Evolutionary conservation across 257 asterid genomes (phyloP).

Genomic region (Solanum infundibuliforme): DNA sequence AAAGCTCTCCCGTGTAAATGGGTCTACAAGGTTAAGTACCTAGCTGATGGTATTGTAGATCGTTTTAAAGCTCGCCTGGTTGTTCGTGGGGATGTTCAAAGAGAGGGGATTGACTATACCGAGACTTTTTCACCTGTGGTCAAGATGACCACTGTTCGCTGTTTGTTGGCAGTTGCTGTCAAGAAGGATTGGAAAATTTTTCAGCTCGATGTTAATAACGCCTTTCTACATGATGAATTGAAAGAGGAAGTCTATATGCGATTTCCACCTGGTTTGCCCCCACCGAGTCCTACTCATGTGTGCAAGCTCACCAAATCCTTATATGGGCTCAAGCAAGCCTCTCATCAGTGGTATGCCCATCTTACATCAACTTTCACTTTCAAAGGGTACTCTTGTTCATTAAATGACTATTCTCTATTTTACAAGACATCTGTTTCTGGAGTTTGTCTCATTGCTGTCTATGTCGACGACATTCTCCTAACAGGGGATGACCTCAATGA

Average conservation of each 20-base stretch:
- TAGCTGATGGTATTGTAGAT: background rate
- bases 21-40: background rate
- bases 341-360: background rate
- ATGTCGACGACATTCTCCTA: too few species aligned
- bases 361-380: background rate
- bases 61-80: background rate
- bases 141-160: background rate
- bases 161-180: background rate
- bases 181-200: background rate
- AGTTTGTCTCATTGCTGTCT: too few species aligned
- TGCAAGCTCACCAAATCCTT: background rate
- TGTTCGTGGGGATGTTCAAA: background rate
- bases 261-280: background rate
- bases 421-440: too few species aligned
- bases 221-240: too few species aligned
- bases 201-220: too few species aligned
- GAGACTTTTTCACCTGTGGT: background rate
- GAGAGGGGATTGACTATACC: background rate
- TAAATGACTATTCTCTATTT: background rate
- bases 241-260: too few species aligned
- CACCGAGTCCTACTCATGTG: background rate
- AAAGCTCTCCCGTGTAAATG: background rate
- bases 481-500: too few species aligned
- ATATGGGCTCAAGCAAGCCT: background rate
- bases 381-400: background rate